Evolutionary conservation across 2,329 filamentous ascomycete species (phyloP), one percentile per base, ranked within the genome.

Genomic region (Trichoderma harzianum): DNA sequence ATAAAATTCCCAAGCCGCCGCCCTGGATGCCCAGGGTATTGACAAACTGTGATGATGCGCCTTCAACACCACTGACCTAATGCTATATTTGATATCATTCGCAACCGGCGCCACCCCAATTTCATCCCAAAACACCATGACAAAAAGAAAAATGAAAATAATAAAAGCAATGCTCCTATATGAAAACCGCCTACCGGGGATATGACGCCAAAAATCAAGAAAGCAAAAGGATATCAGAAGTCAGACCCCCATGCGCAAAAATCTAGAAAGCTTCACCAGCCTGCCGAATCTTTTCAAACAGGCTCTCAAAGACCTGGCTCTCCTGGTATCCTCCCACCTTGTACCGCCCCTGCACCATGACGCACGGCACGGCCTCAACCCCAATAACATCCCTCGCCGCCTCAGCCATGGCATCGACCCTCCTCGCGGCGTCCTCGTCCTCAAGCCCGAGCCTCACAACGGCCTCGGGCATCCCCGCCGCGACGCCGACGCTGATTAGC

Each of bases 241-340:
- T 1, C 7, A 28, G 8, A 39, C 2, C 21, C 21, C 12, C 11
- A 16, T 10, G 16, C 39, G 39, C 18, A 47, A 30, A 21, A 21
- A 34, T 34, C 32, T 51, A 69, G 18, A 32, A 61, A 65, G 34
- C 26, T 72, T 47, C 51, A 69, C 64, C 74, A 74, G 47, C 72
- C 63, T 64, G 24, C 16, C 74, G 73, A 66, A 92, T 83, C 77
- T 86, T 84, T 74, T 90, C 87, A 81, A 95, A 94, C 47, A 92
- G 79, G 73, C 87, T 84, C 76, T 91, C 82, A 79, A 94, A 93
- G 0, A 90, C 85, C 58, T 85, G 84, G 3, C 88, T 84, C 72
- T 91, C 88, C 83, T 95, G 91, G 70, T 90, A 92, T 1, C 93
- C 93, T 10, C 90, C 89, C 21, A 95, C 84, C 74, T 90, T 86